Percentiles rank a stretch among this genome's conserved stretches.
These are phyloP conservation scores for Diaporthe capsici DNA, from an alignment of 2,329 filamentous ascomycete genomes.

Conservation along the genomic window DNA sequence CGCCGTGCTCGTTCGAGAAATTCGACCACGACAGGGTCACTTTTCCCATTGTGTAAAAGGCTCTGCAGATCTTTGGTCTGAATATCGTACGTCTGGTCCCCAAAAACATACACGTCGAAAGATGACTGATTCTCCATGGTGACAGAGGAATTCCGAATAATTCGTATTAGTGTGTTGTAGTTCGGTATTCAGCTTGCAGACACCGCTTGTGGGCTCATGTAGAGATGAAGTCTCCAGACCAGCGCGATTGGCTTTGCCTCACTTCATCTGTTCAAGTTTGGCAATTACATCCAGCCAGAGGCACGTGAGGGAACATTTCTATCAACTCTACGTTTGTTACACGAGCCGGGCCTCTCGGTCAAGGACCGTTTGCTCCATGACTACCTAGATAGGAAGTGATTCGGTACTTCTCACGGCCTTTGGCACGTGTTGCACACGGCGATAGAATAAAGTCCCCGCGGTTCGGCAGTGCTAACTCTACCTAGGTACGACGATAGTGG, in stretches of 20 bases:
- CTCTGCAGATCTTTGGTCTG: neutral
- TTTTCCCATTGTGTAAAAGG: neutral
- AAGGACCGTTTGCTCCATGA: neutral
- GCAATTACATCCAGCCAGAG: neutral
- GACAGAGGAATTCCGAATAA: too few relatives aligned
- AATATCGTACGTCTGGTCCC: conserved; percentile 4
- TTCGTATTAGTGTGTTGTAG: neutral
- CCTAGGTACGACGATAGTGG: too few relatives aligned
- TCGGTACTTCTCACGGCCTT: neutral
- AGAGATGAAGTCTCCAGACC: neutral
- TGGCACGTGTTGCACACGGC: neutral
- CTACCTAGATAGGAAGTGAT: neutral
- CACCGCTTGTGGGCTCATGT: neutral
- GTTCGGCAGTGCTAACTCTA: neutral
- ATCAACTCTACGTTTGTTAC: too few relatives aligned
- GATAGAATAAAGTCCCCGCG: neutral
- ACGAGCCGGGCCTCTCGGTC: neutral
- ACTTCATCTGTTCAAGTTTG: neutral
- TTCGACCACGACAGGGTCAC: neutral
- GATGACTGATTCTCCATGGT: neutral
- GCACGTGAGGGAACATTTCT: neutral
- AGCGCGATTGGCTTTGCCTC: neutral
- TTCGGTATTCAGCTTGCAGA: neutral
- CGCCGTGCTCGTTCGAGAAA: neutral
- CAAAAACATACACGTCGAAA: neutral